A percentile compares a stretch with the other conserved stretches of the same genome.
phyloP scores from a whole-genome alignment of 2,329 filamentous ascomycete genomes.

The Colletotrichum plurivorum region DNA sequence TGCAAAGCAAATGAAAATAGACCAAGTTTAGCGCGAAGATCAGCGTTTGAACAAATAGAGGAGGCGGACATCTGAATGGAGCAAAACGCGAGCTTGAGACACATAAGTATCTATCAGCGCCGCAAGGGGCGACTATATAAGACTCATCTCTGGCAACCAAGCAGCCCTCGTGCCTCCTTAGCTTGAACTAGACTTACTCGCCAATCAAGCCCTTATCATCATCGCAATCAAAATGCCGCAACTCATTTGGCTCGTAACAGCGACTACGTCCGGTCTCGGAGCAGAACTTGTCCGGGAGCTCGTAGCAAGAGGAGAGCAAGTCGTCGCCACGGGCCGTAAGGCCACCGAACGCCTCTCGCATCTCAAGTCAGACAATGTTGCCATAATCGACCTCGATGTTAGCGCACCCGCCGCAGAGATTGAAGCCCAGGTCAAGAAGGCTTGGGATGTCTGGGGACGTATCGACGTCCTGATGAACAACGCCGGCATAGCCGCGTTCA shows the following conservation, averaged over 20 bases:
- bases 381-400: constrained; percentile 57
- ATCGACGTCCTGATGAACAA: constrained; percentile 43
- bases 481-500: constrained; percentile 43
- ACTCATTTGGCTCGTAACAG: constrained; percentile 52
- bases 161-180: no score
- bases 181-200: no score
- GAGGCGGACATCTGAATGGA: no score
- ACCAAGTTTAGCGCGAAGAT: no score
- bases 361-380: constrained; percentile 46
- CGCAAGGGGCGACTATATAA: no score
- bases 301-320: constrained; percentile 56
- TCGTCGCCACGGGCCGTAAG: constrained; percentile 64
- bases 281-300: constrained; percentile 53
- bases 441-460: constrained; percentile 61
- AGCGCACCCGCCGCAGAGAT: constrained; percentile 42
- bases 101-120: no score
- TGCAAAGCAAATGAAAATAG: no score
- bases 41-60: no score
- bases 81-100: no score
- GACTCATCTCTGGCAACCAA: no score
- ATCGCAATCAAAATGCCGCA: constrained; percentile 43
- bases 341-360: constrained; percentile 60
- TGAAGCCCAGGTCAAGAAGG: constrained; percentile 57
- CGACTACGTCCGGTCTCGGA: constrained; percentile 48
- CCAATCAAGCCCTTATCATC: background rate